These are phyloP conservation scores for Aspergillus baeticus DNA, from an alignment of 495 filamentous ascomycete genomes.

Conservation along the genomic window DNA sequence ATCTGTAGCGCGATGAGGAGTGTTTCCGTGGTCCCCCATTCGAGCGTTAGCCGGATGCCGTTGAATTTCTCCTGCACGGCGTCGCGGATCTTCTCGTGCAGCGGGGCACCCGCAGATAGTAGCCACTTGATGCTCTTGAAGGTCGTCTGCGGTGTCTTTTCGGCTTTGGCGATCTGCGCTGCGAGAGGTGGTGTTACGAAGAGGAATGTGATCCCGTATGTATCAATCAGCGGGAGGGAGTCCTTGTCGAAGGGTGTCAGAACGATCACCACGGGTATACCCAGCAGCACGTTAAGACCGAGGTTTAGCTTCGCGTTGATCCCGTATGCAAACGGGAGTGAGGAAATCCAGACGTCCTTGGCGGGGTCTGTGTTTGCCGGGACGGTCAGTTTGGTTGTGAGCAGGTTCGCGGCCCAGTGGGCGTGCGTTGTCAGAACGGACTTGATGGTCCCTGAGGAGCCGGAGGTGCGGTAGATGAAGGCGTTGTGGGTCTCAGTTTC, in stretches of 20 bases:
- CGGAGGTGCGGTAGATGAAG: conserved; percentile 26
- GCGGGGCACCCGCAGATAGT: conserved; percentile 23
- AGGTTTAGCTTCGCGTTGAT: conserved; percentile 27
- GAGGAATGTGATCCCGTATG: conserved; percentile 20
- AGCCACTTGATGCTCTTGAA: conserved; percentile 26
- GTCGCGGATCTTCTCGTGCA: conserved; percentile 20
- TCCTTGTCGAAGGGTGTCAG: conserved; percentile 12
- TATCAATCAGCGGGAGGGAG: conserved; percentile 17
- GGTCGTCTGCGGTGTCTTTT: conserved; percentile 2
- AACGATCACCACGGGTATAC: conserved; percentile 25
- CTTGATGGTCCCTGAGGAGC: conserved; percentile 24
- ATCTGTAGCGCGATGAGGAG: conserved; percentile 24
- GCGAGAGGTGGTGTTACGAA: conserved; percentile 24
- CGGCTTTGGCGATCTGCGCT: conserved; percentile 18
- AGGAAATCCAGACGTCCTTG: conserved; percentile 21
- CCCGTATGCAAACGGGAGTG: conserved; percentile 22
- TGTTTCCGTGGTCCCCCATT: conserved; percentile 26
- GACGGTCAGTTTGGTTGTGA: conserved; percentile 16
- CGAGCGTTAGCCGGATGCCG: conserved; percentile 17
- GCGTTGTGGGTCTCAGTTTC: conserved; percentile 8
- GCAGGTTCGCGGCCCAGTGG: conserved; percentile 20
- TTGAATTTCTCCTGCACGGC: conserved; percentile 19
- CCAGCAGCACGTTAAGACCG: conserved; percentile 22
- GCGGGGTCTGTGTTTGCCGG: conserved; percentile 17
- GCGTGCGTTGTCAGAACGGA: conserved; percentile 25